A percentile compares a stretch with the other conserved stretches of the same genome.
These are phyloP conservation scores for Nicotiana obtusifolia DNA, from an alignment of 257 asterid species.

Conservation along the genomic window DNA sequence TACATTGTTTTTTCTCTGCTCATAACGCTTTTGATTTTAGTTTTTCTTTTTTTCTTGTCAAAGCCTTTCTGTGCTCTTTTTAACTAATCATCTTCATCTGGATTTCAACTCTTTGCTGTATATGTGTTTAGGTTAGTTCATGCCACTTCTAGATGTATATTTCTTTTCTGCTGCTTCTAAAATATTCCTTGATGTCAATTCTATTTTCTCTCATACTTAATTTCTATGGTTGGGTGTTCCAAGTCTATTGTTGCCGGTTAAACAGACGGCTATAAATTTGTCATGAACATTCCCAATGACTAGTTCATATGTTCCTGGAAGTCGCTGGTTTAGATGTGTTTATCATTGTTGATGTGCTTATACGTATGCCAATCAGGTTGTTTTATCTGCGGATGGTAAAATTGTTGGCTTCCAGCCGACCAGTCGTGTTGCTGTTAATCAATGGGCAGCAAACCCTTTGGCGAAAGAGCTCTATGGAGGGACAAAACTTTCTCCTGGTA, in stretches of 20 bases:
- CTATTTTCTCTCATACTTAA: background rate
- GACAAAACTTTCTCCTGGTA: conserved; percentile 74
- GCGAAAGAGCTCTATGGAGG: conserved; percentile 66
- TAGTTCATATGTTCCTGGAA: background rate
- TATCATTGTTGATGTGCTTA: background rate
- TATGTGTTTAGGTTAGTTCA: background rate
- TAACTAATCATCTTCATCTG: background rate
- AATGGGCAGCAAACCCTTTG: conserved; percentile 83
- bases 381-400: conserved; percentile 47
- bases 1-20: background rate
- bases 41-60: background rate
- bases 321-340: background rate
- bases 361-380: conserved; percentile 36
- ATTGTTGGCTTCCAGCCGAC: conserved; percentile 75
- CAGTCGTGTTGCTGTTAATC: conserved; percentile 70
- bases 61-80: background rate
- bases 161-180: background rate
- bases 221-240: background rate
- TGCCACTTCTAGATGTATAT: background rate
- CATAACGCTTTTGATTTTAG: background rate
- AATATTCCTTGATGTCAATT: background rate
- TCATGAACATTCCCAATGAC: background rate
- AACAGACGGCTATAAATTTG: background rate
- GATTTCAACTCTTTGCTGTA: background rate
- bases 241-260: background rate